Evolutionary conservation across 345 rosid species (phyloP).

Genomic region (Gossypium australe): DNA sequence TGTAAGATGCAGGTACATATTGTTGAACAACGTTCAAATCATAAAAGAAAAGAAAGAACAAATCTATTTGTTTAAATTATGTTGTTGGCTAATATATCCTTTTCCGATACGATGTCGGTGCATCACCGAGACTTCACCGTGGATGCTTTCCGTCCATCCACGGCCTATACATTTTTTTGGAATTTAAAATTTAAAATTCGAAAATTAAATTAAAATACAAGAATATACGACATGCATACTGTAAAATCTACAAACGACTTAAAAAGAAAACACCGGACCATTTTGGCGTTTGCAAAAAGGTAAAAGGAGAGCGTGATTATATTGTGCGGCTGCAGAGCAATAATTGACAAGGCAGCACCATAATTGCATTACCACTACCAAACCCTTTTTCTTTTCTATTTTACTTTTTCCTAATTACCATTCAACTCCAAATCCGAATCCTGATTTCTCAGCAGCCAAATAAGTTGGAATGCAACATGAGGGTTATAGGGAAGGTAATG

Average conservation of each 20-base stretch:
- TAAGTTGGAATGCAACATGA: too few species aligned
- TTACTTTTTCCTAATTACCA: background rate
- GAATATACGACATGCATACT: too few species aligned
- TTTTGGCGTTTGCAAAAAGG: background rate
- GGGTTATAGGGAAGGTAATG: too few species aligned
- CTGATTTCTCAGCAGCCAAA: too few species aligned
- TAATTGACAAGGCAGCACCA: constrained; percentile 4
- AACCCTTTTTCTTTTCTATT: background rate
- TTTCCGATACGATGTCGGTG: too few species aligned
- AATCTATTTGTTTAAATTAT: background rate
- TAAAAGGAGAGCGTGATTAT: background rate
- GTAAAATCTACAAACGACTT: too few species aligned
- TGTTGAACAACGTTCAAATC: background rate
- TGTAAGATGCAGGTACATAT: background rate
- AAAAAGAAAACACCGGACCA: background rate
- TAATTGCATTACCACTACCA: constrained; percentile 9
- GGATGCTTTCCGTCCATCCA: background rate
- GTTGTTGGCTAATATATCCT: too few species aligned
- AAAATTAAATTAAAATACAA: too few species aligned
- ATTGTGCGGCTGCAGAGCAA: background rate
- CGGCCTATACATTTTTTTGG: too few species aligned
- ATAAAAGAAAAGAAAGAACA: background rate
- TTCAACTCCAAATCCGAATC: background rate
- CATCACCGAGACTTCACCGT: background rate
- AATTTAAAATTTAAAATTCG: too few species aligned